A percentile compares a stretch with the other conserved stretches of the same genome.
Evolutionary conservation across 2,329 filamentous ascomycete genomes (phyloP).

Genomic region (Aspergillus costaricaensis): DNA sequence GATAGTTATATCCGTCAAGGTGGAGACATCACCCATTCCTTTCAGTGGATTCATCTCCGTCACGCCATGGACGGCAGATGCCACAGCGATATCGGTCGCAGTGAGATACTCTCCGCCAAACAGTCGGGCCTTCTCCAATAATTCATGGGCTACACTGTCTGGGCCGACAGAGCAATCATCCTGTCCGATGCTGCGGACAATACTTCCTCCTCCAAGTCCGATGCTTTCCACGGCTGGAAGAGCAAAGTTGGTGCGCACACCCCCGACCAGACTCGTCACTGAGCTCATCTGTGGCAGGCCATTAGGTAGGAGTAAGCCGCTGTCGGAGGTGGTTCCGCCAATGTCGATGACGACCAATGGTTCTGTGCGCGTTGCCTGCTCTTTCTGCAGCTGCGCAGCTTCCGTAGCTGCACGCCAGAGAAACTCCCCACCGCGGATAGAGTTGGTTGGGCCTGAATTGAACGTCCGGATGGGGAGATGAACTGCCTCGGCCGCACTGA

Average conservation of each 20-base stretch:
- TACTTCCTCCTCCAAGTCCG: slow-evolving; percentile 10
- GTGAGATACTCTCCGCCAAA: slow-evolving; percentile 62
- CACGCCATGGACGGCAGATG: slow-evolving; percentile 5
- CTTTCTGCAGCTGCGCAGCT: not conserved
- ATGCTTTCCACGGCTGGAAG: slow-evolving; percentile 12
- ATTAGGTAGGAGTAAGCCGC: slow-evolving; percentile 61
- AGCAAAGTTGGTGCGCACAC: slow-evolving; percentile 13
- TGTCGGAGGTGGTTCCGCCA: slow-evolving; percentile 67
- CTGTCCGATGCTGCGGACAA: slow-evolving; percentile 40
- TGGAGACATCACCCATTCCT: not conserved
- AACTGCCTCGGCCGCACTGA: slow-evolving; percentile 50
- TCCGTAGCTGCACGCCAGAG: slow-evolving; percentile 6
- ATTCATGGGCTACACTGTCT: slow-evolving; percentile 62
- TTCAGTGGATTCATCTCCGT: not conserved
- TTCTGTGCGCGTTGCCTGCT: not conserved
- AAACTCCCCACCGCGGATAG: slow-evolving; percentile 49
- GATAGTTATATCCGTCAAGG: too few relatives aligned
- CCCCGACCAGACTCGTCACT: slow-evolving; percentile 10
- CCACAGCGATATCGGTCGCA: slow-evolving; percentile 58
- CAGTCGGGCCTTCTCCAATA: slow-evolving; percentile 56
- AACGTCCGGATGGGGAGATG: slow-evolving; percentile 55
- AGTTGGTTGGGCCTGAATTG: slow-evolving; percentile 56
- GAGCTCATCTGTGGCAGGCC: slow-evolving; percentile 55
- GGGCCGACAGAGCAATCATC: slow-evolving; percentile 55
- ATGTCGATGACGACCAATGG: slow-evolving; percentile 62